phyloP scores from a whole-genome alignment of 805 yeast genomes.

The Metschnikowia lachancei region DNA sequence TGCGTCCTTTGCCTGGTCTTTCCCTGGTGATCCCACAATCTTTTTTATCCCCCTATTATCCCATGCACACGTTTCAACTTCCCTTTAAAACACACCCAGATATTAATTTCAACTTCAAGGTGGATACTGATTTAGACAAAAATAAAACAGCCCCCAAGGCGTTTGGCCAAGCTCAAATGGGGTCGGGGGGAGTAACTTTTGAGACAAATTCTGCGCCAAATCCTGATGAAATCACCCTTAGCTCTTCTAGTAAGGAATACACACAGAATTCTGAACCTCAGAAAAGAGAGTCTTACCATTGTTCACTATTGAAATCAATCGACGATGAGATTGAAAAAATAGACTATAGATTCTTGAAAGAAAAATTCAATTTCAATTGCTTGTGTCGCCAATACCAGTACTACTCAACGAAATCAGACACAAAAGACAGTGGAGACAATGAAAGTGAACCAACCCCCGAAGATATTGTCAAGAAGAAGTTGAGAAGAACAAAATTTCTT shows the following conservation, averaged over 20 bases:
- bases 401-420: constrained; percentile 5
- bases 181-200: too few relatives aligned
- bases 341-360: constrained; percentile 16
- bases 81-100: neutral
- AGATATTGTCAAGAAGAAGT: neutral
- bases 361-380: constrained; percentile 17
- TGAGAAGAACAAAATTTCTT: constrained; percentile 5
- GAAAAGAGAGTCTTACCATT: too few relatives aligned
- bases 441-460: neutral
- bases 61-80: neutral
- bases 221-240: too few relatives aligned
- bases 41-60: constrained; percentile 1
- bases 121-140: too few relatives aligned
- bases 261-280: too few relatives aligned
- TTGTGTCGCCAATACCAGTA: constrained; percentile 7
- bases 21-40: neutral
- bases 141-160: too few relatives aligned
- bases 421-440: neutral
- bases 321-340: constrained; percentile 6
- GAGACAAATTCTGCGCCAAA: too few relatives aligned
- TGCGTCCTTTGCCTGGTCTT: constrained; percentile 4
- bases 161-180: too few relatives aligned
- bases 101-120: too few relatives aligned
- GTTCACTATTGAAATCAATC: neutral
- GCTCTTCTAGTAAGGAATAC: too few relatives aligned